These are phyloP conservation scores for Chalciporus piperatus DNA, from an alignment of 768 basidiomycete species.

Conservation along the genomic window DNA sequence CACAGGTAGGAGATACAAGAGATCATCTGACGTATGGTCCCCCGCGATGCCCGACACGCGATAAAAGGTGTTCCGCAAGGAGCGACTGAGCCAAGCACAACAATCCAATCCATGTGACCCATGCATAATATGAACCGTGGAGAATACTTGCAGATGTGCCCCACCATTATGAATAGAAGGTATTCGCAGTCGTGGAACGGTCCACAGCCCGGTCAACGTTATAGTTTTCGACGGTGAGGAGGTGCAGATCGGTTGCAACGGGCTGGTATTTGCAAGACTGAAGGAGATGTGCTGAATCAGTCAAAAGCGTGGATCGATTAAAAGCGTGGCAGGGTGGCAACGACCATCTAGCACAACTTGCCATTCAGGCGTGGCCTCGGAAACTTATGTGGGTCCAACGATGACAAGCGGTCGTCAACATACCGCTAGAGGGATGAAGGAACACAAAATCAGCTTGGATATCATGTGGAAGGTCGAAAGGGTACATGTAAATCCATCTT, in stretches of 20 bases:
- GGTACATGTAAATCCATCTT: not conserved
- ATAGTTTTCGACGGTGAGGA: not conserved
- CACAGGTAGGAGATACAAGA: too few species aligned
- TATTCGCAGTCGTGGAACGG: slow-evolving; percentile 63
- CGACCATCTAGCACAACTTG: not conserved
- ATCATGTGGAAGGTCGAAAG: not conserved
- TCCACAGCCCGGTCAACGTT: slow-evolving; percentile 45
- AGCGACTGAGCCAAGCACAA: slow-evolving; percentile 4
- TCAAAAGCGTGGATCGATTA: not conserved
- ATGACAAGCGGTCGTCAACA: too few species aligned
- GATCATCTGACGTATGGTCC: too few species aligned
- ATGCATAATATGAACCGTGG: not conserved
- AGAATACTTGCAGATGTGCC: slow-evolving; percentile 69
- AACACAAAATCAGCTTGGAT: not conserved
- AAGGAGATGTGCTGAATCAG: not conserved
- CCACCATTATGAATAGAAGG: slow-evolving; percentile 71
- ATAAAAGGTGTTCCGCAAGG: not conserved
- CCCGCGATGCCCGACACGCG: too few species aligned
- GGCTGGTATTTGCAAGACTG: not conserved
- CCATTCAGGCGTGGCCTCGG: not conserved
- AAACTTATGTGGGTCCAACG: too few species aligned
- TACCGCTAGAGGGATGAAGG: too few species aligned
- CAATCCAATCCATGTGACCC: too few species aligned
- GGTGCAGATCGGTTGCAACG: not conserved
- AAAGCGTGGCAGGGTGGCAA: not conserved